Percentiles rank a stretch among this genome's conserved stretches.
Conservation (phyloP, 257 asterid species). For the Schizonepeta tenuifolia region DNA sequence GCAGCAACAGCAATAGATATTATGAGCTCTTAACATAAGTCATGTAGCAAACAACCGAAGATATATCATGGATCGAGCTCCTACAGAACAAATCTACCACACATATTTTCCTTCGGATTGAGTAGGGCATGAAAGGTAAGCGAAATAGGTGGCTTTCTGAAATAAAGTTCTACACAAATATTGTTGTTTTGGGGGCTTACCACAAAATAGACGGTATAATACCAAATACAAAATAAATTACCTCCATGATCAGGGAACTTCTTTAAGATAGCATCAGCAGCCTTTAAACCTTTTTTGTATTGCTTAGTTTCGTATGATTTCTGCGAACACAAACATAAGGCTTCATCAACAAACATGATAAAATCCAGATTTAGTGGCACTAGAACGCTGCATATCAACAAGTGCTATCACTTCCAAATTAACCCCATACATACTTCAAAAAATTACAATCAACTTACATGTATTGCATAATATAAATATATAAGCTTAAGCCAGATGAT, state of each 20-base stretch:
- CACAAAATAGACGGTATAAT: background rate
- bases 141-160: background rate
- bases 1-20: conserved; percentile 8
- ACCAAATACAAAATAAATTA: conserved; percentile 32
- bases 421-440: background rate
- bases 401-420: conserved; percentile 15
- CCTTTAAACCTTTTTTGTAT: conserved; percentile 96
- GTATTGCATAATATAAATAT: background rate
- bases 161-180: background rate
- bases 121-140: background rate
- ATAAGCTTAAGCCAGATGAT: conserved; percentile 2
- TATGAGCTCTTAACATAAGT: background rate
- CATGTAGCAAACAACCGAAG: background rate
- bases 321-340: conserved; percentile 47
- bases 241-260: conserved; percentile 99
- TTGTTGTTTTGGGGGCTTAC: background rate
- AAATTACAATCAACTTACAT: background rate
- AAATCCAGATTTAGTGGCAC: background rate
- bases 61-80: background rate
- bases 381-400: background rate
- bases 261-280: conserved; percentile 93
- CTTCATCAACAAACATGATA: conserved; percentile 26
- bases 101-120: background rate
- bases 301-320: conserved; percentile 97
- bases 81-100: background rate